Base-by-base conservation (phyloP, 2,329 filamentous ascomycete species). In the Ascochyta clinopodiicola region DNA sequence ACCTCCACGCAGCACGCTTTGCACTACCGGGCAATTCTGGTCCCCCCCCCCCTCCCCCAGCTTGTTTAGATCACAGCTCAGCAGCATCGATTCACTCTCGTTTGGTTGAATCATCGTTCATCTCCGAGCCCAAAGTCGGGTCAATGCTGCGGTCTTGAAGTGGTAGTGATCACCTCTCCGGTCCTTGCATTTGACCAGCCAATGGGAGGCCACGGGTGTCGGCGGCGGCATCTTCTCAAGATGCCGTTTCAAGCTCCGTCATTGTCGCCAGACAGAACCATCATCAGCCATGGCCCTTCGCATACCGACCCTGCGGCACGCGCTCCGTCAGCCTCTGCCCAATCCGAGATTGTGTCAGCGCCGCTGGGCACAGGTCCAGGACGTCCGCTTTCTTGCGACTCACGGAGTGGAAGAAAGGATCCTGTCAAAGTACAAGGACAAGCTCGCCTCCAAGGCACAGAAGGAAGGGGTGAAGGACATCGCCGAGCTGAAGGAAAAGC, bases 331-430 rank as follows among this genome's bases (percentile, higher is more conserved):
- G 38, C 67, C 72, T 15, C 62, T 70, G 35, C 40, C 56, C 10
- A 69, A 64, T 45, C 70, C 70, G 2, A 69, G 70, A 17, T 44
- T 63, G 31, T 62, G 56, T 49, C 94, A 97, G 76, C 86, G 88
- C 51, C 87, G 93, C 73, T 96, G 91, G 89, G 94, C 94, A 2
- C 91, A 91, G 69, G 92, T 97, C 27, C 91, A 96, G 76, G 91
- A 97, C 76, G 88, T 96, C 43, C 91, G 93, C 62, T 96, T 94
- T 81, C 84, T 96, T 40, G 89, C 89, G 58, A 95, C 92, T 15
- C 90, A 92, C 59, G 85, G 86, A 54, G 80, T 86, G 53, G 82
- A 88, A 42, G 83, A 85, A 54, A 82, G 84, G 66, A 81, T 97
- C 35, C 74, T 91, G 61, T 92, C 96, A 62, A 96, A 91, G 77